Evolutionary conservation across 1,139 yeast genomes (phyloP), one percentile per base, ranked within the genome.

Genomic region (Nakaseomyces uthaithaninus): DNA sequence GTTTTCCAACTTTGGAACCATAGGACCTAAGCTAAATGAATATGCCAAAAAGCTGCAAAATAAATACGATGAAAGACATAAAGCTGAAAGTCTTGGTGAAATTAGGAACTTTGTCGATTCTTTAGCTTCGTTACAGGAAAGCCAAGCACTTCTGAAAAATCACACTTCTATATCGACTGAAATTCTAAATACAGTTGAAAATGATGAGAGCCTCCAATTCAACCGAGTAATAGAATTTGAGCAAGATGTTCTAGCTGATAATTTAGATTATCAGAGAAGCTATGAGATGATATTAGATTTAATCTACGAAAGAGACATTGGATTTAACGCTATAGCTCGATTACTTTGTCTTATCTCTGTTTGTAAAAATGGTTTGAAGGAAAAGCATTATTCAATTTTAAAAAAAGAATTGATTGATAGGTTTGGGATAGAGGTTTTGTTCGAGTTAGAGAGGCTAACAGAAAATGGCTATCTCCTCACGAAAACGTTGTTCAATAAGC

Each of bases 131-230:
- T 63, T 89, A 37, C 89, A 87, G 41, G 62, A 71, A 12, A 71
- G 76, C 38, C 95, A 87, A 55, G 78, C 73, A 35, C 66, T 75
- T 46, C 71, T 91, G 24, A 75, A 83, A 44, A 74, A 77, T 45
- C 95, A 87, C 56, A 87, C 96, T 0, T 65, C 66, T 3, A 64
- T 91, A 19, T 84, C 94, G 3, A 94, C 87, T 51, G 68, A 67
- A 18, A 69, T 86, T 2, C 66, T 89, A 57, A 61, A 66, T 11
- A 64, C 65, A 27, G 78, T 85, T 9, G 72, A 71, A 30, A 66
- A 62, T 25, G 63, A 55, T 14, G 60, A 57, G 9, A 45, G 48
- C 10, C 57, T 57, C 9, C 52, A 67, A 27, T 78, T 78, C 57
- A 77, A 78, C 49, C 65, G 67, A 20, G 68, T 74, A 44, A 63